Percentiles rank a stretch among this genome's conserved stretches.
phyloP scores from a whole-genome alignment of 139 green algal species.

The Chlamydomonas schloesseri region DNA sequence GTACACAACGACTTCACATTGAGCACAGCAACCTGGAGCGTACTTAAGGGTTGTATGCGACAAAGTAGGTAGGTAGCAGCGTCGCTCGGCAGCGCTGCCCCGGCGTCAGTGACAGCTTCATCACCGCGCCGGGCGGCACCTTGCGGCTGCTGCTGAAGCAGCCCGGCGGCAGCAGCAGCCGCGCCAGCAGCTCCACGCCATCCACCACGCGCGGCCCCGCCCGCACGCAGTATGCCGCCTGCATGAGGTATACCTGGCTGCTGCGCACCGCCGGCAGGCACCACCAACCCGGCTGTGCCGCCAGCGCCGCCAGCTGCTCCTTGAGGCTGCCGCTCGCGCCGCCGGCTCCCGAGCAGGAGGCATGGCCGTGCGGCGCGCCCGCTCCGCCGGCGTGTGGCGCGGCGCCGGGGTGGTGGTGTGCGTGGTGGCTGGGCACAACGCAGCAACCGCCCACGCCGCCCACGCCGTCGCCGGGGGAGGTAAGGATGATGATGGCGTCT shows the following conservation, averaged over 20 bases:
- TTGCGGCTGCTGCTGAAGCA: constrained; percentile 4
- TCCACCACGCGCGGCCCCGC: constrained; percentile 88
- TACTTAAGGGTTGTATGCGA: background rate
- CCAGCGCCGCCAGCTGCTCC: constrained; percentile 72
- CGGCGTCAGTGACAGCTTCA: constrained; percentile 80
- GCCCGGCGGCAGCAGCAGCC: constrained; percentile 74
- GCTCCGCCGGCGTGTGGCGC: constrained; percentile 5
- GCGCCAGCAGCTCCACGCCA: constrained; percentile 86
- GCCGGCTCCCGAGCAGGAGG: background rate
- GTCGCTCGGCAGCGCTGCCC: constrained; percentile 84
- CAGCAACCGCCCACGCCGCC: too few species aligned
- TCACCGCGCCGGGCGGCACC: constrained; percentile 48
- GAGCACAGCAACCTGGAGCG: too few species aligned
- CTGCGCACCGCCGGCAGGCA: constrained; percentile 83
- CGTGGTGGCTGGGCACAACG: too few species aligned
- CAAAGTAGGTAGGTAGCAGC: constrained; percentile 84
- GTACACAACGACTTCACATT: too few species aligned
- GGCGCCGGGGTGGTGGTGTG: background rate
- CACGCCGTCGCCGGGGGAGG: background rate
- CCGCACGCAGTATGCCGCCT: constrained; percentile 70
- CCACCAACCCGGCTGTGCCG: constrained; percentile 89
- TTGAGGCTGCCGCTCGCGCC: background rate
- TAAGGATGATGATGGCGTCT: constrained; percentile 81
- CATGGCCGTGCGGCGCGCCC: background rate
- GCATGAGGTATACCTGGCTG: constrained; percentile 82